Evolutionary conservation across 208 protist genomes (phyloP).

Genomic region (Vickermania ingenoplastis): DNA sequence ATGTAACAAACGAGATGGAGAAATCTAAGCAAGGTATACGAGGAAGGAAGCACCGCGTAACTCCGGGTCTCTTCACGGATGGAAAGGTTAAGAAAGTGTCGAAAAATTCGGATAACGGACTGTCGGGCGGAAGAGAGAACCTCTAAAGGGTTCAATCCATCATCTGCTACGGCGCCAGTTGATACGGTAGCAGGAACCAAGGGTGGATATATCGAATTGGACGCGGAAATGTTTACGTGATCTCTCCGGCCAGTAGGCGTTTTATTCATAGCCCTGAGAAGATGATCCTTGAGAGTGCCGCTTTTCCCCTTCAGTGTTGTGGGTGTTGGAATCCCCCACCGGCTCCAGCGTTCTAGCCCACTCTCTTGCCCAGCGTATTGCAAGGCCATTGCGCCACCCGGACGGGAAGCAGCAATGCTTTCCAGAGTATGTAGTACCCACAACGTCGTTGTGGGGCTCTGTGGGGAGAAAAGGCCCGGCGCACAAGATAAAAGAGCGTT

Average conservation of each 20-base stretch:
- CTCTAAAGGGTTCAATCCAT: not conserved
- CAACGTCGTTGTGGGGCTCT: not conserved
- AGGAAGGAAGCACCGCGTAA: not conserved
- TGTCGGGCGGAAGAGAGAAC: not conserved
- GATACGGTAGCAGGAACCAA: not conserved
- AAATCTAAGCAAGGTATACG: not conserved
- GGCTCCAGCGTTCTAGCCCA: not conserved
- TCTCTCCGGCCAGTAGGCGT: no score
- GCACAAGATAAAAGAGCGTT: not conserved
- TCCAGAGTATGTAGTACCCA: not conserved
- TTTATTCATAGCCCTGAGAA: no score
- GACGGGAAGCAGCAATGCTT: not conserved
- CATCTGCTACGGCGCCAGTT: not conserved
- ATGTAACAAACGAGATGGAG: constrained; percentile 21
- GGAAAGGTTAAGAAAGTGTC: not conserved
- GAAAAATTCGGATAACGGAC: not conserved
- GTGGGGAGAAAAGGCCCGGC: not conserved
- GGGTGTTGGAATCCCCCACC: no score
- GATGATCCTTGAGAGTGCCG: no score
- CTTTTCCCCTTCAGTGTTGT: no score
- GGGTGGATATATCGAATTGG: not conserved
- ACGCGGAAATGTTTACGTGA: not conserved
- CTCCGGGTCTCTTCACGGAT: not conserved
- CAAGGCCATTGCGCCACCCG: not conserved
- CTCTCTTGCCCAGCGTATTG: not conserved